Evolutionary conservation across 169 alveolate genomes (phyloP).

Genomic region (Eimeria zaria): DNA sequence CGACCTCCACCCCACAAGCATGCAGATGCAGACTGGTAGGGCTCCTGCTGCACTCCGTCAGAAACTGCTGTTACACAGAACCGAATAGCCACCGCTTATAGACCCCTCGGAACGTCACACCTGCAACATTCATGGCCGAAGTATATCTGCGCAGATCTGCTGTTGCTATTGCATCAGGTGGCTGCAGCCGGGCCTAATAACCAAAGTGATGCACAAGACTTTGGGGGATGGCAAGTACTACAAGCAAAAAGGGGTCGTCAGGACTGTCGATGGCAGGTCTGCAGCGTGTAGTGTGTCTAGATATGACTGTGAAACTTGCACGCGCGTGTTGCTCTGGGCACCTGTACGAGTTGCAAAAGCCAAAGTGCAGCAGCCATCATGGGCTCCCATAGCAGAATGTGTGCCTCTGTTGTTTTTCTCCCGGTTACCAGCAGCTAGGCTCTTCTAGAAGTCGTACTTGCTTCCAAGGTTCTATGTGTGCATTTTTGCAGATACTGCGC

Average conservation of each 20-base stretch:
- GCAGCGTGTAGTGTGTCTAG: not conserved
- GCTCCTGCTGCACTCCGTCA: not conserved
- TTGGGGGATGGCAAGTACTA: slow-evolving; percentile 81
- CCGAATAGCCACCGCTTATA: not conserved
- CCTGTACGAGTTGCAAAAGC: not conserved
- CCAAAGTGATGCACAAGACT: slow-evolving; percentile 75
- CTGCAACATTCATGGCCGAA: not conserved
- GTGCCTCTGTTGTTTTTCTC: not conserved
- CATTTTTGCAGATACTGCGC: slow-evolving; percentile 61
- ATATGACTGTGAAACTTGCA: not conserved
- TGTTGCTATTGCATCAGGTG: slow-evolving; percentile 67
- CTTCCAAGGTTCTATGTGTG: not conserved
- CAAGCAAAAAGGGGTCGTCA: slow-evolving; percentile 80
- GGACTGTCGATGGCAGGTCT: slow-evolving; percentile 65
- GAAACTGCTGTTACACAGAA: not conserved
- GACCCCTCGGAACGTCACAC: not conserved
- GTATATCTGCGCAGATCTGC: not conserved
- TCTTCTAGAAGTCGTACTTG: not conserved
- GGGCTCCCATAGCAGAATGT: not conserved
- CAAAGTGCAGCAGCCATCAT: not conserved
- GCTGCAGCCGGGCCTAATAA: slow-evolving; percentile 57
- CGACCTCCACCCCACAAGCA: slow-evolving; percentile 55
- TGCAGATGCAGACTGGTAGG: slow-evolving; percentile 75
- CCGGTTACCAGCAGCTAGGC: not conserved
- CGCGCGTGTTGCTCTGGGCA: not conserved